phyloP scores from a whole-genome alignment of 2,329 filamentous ascomycete species.

The Fusarium sterilihyphosum region DNA sequence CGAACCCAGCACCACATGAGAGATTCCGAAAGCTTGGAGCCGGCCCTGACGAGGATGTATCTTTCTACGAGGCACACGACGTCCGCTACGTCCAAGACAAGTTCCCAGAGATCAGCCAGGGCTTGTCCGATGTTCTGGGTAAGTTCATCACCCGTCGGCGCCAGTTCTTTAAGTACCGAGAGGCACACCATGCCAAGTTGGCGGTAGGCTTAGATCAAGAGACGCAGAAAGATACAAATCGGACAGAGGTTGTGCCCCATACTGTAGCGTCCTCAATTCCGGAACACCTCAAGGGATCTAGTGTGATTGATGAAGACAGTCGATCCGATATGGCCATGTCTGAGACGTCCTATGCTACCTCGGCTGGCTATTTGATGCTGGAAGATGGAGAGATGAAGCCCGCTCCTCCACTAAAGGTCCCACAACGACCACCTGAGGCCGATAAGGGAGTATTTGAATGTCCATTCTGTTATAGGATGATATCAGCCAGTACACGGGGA shows the following conservation, averaged over 20 bases:
- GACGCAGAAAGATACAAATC: constrained; percentile 2
- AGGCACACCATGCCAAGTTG: constrained; percentile 49
- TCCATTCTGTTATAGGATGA: constrained; percentile 52
- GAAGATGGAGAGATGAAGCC: neutral
- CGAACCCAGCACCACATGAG: constrained; percentile 50
- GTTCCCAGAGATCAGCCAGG: constrained; percentile 32
- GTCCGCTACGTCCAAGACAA: constrained; percentile 46
- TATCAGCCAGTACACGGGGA: constrained; percentile 37
- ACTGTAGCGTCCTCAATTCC: constrained; percentile 42
- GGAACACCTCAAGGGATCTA: neutral
- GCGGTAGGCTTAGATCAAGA: neutral
- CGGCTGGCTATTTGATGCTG: constrained; percentile 1
- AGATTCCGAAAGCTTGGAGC: constrained; percentile 29
- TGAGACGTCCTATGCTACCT: constrained; percentile 46
- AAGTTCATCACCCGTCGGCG: constrained; percentile 48
- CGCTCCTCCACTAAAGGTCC: constrained; percentile 21
- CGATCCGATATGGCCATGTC: constrained; percentile 37
- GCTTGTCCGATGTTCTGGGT: constrained; percentile 42
- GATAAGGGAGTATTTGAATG: constrained; percentile 49
- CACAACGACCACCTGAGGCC: constrained; percentile 32
- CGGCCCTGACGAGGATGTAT: constrained; percentile 27
- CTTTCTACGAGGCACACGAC: constrained; percentile 42
- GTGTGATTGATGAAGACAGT: constrained; percentile 29
- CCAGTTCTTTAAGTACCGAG: constrained; percentile 51
- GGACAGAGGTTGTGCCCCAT: neutral